Base-by-base conservation (phyloP, 2,329 filamentous ascomycete species). In the Aspergillus carbonarius region DNA sequence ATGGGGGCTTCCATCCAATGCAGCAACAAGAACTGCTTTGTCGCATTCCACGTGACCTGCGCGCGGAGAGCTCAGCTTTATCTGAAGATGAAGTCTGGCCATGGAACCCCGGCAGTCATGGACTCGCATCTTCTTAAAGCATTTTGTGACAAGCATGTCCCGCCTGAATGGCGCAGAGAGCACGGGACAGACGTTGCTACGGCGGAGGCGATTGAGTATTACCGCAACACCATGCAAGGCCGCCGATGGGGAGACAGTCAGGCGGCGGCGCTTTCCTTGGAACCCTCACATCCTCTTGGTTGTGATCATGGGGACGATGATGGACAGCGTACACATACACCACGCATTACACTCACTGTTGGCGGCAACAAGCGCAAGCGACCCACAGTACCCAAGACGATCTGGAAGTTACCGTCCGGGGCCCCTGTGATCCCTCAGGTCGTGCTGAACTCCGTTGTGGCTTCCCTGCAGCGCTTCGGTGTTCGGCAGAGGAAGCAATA, bases 1-100 rank as follows among this genome's bases (percentile, higher is more conserved):
- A 99, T 99, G 95, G 95, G 95, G 20, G 93, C 95, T 40, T 98
- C 93, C 75, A 97, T 99, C 60, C 95, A 99, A 75, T 99, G 95
- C 75, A 92, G 93, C 60, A 97, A 98, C 79, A 98, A 97, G 76
- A 91, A 89, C 61, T 99, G 95, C 75, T 99, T 96, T 71, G 89
- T 93, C 70, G 95, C 95, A 8, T 99, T 99, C 74, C 95, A 99
- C 76, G 92, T 97, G 55, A 98, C 95, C 5, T 99, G 95, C 73
- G 95, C 95, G 23, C 86, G 95, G 56, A 87, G 91, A 68, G 92
- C 93, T 49, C 88, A 88, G 62, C 82, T 99, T 0, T 98, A 91
- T 71, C 81, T 99, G 64, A 93, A 93, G 76, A 99, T 99, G 95
- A 99, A 98, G 78, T 92, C 93, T 52, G 90, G 86, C 55, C 90